phyloP scores from a whole-genome alignment of 805 yeast species.

The Debaryomyces tyrocola region DNA sequence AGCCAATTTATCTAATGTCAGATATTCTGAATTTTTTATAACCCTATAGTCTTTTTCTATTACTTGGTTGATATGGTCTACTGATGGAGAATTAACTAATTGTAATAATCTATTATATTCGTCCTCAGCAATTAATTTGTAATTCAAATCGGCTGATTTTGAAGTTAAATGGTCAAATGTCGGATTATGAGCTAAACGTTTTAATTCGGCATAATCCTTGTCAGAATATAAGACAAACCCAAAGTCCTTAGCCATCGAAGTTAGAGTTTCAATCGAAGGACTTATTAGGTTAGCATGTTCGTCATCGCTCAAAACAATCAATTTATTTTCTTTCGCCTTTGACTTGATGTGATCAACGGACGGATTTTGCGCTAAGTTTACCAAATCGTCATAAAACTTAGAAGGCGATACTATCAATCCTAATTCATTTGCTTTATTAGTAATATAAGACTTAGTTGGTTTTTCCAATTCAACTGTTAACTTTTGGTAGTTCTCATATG shows the following conservation, averaged over 20 bases:
- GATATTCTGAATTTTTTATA: conserved; percentile 14
- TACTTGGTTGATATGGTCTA: conserved; percentile 16
- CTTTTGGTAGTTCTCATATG: conserved; percentile 15
- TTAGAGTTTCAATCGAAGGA: conserved; percentile 21
- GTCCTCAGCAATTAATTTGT: conserved; percentile 11
- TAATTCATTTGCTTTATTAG: conserved; percentile 33
- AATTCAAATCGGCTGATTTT: conserved; percentile 7
- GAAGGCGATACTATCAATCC: conserved; percentile 33
- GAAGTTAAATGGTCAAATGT: conserved; percentile 5
- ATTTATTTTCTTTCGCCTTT: conserved; percentile 18
- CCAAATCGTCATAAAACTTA: conserved; percentile 29
- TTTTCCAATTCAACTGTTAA: conserved; percentile 27
- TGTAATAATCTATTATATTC: conserved; percentile 12
- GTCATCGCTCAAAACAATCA: conserved; percentile 7
- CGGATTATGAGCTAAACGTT: conserved; percentile 15
- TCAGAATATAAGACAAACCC: not conserved
- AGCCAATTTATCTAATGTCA: conserved; percentile 22
- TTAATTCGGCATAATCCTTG: conserved; percentile 9
- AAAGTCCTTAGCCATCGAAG: conserved; percentile 5
- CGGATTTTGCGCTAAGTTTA: conserved; percentile 24
- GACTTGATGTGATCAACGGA: conserved; percentile 19
- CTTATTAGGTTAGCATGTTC: conserved; percentile 23
- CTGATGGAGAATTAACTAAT: conserved; percentile 17
- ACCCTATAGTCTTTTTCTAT: conserved; percentile 12
- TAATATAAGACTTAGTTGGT: conserved; percentile 33